phyloP scores from a whole-genome alignment of 352 stramenopile species.

The Phytopythium oedochilum region DNA sequence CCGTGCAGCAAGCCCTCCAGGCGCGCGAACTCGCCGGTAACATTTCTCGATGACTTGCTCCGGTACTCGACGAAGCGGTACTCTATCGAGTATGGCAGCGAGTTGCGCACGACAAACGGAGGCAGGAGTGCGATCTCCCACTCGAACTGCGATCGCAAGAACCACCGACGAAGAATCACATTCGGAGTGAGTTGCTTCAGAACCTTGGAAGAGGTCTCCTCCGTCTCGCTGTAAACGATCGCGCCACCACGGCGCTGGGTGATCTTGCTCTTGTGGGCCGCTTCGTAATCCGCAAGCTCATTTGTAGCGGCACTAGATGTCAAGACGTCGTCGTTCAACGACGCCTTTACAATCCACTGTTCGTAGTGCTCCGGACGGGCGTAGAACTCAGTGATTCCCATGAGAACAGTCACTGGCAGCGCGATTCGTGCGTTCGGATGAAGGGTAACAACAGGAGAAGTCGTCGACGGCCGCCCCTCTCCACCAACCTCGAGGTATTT shows the following conservation, averaged over 20 bases:
- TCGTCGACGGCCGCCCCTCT: slow-evolving; percentile 35
- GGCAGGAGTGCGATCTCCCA: slow-evolving; percentile 76
- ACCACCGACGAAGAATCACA: slow-evolving; percentile 71
- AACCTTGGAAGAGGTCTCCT: slow-evolving; percentile 70
- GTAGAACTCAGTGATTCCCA: slow-evolving; percentile 84
- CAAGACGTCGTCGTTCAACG: slow-evolving; percentile 73
- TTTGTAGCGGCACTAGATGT: slow-evolving; percentile 48
- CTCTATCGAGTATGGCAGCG: slow-evolving; percentile 78
- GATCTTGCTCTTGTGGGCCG: slow-evolving; percentile 35
- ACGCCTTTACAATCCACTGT: slow-evolving; percentile 73
- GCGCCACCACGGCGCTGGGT: slow-evolving; percentile 51
- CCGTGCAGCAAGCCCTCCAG: slow-evolving; percentile 50
- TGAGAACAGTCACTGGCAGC: slow-evolving; percentile 59
- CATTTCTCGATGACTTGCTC: slow-evolving; percentile 38
- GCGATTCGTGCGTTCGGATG: slow-evolving; percentile 59
- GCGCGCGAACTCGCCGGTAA: slow-evolving; percentile 48
- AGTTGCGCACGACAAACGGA: slow-evolving; percentile 85
- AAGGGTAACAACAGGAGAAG: slow-evolving; percentile 57
- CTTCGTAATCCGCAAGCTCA: slow-evolving; percentile 54
- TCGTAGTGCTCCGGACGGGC: slow-evolving; percentile 58
- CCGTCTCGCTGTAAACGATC: slow-evolving; percentile 74
- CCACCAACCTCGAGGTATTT: slow-evolving; percentile 65
- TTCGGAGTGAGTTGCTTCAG: slow-evolving; percentile 71
- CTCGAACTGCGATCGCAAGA: slow-evolving; percentile 70
- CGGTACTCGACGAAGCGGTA: slow-evolving; percentile 87